A percentile compares a stretch with the other conserved stretches of the same genome.
These are phyloP conservation scores for Coprinopsis cinerea DNA, from an alignment of 768 basidiomycete genomes.

Conservation along the genomic window DNA sequence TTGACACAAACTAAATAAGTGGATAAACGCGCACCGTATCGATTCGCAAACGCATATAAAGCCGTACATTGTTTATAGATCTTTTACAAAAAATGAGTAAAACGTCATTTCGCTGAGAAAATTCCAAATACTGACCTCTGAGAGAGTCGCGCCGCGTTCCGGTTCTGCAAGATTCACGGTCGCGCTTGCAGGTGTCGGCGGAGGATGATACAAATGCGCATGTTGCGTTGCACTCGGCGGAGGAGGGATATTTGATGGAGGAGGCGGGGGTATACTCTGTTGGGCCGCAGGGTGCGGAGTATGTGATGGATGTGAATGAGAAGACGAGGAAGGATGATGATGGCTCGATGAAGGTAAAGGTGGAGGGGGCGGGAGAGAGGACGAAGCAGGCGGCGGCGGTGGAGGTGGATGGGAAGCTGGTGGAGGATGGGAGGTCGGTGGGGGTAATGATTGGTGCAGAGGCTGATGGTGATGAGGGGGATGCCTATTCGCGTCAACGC, in stretches of 20 bases:
- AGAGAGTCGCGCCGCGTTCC: conserved; percentile 33
- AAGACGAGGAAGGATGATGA: no score
- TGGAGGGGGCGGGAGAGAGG: conserved; percentile 1
- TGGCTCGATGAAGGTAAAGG: conserved; percentile 9
- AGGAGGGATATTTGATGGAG: no score
- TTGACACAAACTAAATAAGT: conserved; percentile 7
- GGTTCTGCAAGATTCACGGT: conserved; percentile 20
- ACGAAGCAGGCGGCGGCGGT: conserved; percentile 14
- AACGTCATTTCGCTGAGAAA: neutral
- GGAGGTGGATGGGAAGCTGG: conserved; percentile 18
- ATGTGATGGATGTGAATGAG: no score
- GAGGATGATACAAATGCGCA: no score
- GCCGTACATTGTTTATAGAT: conserved; percentile 56
- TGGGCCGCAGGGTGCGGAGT: no score
- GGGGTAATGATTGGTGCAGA: conserved; percentile 15
- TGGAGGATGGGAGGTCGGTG: conserved; percentile 1
- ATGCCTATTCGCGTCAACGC: no score
- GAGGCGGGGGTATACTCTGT: no score
- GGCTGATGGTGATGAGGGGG: conserved; percentile 17
- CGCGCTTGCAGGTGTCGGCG: conserved; percentile 11
- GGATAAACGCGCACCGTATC: conserved; percentile 46
- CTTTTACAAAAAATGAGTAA: conserved; percentile 26
- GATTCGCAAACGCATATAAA: conserved; percentile 59
- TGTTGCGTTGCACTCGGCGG: no score
- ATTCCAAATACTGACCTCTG: conserved; percentile 31